Evolutionary conservation across 345 rosid genomes (phyloP).

Genomic region (Salix viminalis): DNA sequence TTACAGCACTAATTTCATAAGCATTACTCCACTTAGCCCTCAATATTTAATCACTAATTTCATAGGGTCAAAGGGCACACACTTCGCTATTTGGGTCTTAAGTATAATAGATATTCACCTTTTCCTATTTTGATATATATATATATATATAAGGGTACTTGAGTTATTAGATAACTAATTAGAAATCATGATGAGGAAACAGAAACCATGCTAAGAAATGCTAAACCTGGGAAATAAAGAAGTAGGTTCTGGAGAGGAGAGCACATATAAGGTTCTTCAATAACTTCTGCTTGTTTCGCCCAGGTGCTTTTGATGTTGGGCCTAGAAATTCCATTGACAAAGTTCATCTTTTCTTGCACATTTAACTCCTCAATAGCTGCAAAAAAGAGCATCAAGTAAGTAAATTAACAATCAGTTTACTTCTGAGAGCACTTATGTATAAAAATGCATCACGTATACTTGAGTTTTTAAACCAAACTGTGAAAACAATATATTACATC

Average conservation of each 20-base stretch:
- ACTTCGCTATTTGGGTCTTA: not conserved
- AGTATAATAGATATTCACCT: not conserved
- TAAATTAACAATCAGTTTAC: not conserved
- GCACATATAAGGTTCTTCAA: conserved; percentile 46
- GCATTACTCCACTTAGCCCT: not conserved
- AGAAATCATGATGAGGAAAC: not conserved
- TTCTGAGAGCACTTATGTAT: no score
- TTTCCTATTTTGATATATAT: not conserved
- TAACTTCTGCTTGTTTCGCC: conserved; percentile 49
- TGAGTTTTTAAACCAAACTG: no score
- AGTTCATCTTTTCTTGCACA: conserved; percentile 17
- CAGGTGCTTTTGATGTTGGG: conserved; percentile 41
- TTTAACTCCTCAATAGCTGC: conserved; percentile 53
- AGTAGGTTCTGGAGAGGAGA: conserved; percentile 49
- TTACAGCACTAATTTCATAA: no score
- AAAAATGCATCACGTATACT: no score
- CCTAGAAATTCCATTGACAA: conserved; percentile 29
- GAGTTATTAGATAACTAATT: not conserved
- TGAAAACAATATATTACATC: no score
- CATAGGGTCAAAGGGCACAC: not conserved
- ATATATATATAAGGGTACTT: no score
- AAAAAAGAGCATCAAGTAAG: conserved; percentile 20
- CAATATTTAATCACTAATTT: not conserved
- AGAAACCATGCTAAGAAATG: conserved; percentile 15
- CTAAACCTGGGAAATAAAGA: conserved; percentile 69